A percentile compares a stretch with the other conserved stretches of the same genome.
Conservation (phyloP, 2,329 filamentous ascomycete genomes). For the Lachnellula suecica region DNA sequence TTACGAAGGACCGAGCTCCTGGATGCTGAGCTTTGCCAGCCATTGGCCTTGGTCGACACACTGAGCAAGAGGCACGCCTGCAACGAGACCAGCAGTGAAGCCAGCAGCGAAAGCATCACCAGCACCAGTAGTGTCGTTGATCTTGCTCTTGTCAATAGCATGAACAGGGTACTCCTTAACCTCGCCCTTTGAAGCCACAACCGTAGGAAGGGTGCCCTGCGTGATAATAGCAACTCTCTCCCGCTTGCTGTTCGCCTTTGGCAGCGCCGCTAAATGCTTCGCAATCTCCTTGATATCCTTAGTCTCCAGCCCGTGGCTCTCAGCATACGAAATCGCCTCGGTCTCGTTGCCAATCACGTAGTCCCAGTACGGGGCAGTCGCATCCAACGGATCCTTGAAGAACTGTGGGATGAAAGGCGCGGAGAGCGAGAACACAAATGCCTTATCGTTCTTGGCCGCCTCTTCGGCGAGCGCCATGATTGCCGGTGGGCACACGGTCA, state of each 20-base stretch:
- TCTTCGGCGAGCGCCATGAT: conserved; percentile 89
- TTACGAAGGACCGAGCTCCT: conserved; percentile 94
- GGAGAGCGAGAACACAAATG: conserved; percentile 86
- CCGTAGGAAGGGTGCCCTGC: conserved; percentile 87
- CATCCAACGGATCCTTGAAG: conserved; percentile 95
- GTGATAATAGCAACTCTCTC: conserved; percentile 89
- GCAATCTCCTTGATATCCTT: conserved; percentile 84
- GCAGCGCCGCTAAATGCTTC: conserved; percentile 79
- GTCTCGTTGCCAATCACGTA: conserved; percentile 97
- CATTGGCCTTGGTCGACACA: conserved; percentile 92
- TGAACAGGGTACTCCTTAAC: conserved; percentile 81
- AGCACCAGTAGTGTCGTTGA: conserved; percentile 95
- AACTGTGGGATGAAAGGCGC: conserved; percentile 96
- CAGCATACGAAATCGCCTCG: conserved; percentile 85
- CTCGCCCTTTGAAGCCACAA: conserved; percentile 75
- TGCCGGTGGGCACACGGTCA: conserved; percentile 92
- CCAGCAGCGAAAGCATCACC: conserved; percentile 97
- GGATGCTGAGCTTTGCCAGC: conserved; percentile 90
- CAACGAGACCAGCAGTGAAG: conserved; percentile 84
- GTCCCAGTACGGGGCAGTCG: conserved; percentile 87
- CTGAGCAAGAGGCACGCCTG: conserved; percentile 77
- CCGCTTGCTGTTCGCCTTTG: conserved; percentile 87
- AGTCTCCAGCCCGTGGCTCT: conserved; percentile 72
- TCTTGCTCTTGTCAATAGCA: conserved; percentile 72
- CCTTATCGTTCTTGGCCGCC: conserved; percentile 86